These are phyloP conservation scores for Eremothecium sinecaudum DNA, from an alignment of 1,139 yeast species.

Conservation along the genomic window DNA sequence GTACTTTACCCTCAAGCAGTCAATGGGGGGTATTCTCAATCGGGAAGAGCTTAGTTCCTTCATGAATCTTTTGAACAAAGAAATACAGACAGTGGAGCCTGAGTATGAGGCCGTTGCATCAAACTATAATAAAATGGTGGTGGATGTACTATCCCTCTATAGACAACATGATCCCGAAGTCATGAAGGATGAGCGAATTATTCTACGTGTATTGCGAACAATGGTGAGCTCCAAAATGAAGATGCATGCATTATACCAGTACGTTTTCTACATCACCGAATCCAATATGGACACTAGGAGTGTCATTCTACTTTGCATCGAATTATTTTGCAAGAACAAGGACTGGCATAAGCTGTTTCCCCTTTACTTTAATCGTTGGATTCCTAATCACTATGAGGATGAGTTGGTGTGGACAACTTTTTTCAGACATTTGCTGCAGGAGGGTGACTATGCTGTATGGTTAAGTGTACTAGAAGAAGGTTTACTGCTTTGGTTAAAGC, in stretches of 20 bases:
- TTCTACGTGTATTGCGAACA: slow-evolving; percentile 15
- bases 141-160: slow-evolving; percentile 14
- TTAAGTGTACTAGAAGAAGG: slow-evolving; percentile 16
- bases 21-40: slow-evolving; percentile 14
- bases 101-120: not conserved
- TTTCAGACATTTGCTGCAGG: slow-evolving; percentile 1
- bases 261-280: slow-evolving; percentile 14
- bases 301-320: not conserved
- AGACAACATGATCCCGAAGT: slow-evolving; percentile 12
- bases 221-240: slow-evolving; percentile 12
- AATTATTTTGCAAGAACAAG: slow-evolving; percentile 10
- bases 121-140: slow-evolving; percentile 13
- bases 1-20: slow-evolving; percentile 19
- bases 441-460: slow-evolving; percentile 1
- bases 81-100: not conserved
- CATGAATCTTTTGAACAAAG: slow-evolving; percentile 15
- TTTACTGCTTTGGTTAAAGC: slow-evolving; percentile 20
- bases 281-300: not conserved
- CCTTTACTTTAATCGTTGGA: not conserved
- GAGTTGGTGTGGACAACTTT: slow-evolving; percentile 4
- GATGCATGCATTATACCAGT: slow-evolving; percentile 17
- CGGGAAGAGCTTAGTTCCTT: slow-evolving; percentile 19
- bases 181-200: slow-evolving; percentile 15
- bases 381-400: not conserved
- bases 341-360: slow-evolving; percentile 17